phyloP scores from a whole-genome alignment of 2,329 filamentous ascomycete species.

The Zymoseptoria brevis region DNA sequence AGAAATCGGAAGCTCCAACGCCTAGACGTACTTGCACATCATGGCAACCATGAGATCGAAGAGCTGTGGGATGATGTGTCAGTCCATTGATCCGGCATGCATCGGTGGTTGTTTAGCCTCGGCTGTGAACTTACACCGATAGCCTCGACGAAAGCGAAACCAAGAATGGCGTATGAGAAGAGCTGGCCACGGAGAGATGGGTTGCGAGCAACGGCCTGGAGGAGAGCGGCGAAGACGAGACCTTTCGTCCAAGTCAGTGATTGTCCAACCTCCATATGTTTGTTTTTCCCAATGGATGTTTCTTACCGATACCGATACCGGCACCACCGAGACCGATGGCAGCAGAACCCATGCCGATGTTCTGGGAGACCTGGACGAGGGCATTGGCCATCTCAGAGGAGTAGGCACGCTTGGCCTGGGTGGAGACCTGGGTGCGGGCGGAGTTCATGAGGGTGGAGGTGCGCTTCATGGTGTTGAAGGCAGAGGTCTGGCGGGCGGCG shows the following conservation, averaged over 20 bases:
- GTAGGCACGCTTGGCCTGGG: constrained; percentile 55
- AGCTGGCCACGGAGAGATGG: constrained; percentile 89
- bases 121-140: constrained; percentile 50
- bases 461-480: constrained; percentile 70
- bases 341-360: constrained; percentile 80
- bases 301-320: constrained; percentile 13
- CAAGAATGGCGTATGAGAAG: constrained; percentile 91
- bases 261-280: constrained; percentile 2
- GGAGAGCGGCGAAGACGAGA: constrained; percentile 84
- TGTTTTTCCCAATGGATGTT: neutral
- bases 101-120: neutral
- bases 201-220: constrained; percentile 88
- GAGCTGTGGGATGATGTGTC: constrained; percentile 35
- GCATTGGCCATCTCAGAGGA: constrained; percentile 81
- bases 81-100: neutral
- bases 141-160: constrained; percentile 92
- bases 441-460: constrained; percentile 44
- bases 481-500: constrained; percentile 40
- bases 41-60: constrained; percentile 89
- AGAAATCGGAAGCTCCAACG: constrained; percentile 9
- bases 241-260: constrained; percentile 75
- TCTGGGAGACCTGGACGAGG: constrained; percentile 85
- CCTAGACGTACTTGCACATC: constrained; percentile 62
- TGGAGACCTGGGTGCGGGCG: constrained; percentile 24
- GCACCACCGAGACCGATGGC: constrained; percentile 67